These are phyloP conservation scores for Heracleum sosnowskyi DNA, from an alignment of 129 eudicot species.

Conservation along the genomic window DNA sequence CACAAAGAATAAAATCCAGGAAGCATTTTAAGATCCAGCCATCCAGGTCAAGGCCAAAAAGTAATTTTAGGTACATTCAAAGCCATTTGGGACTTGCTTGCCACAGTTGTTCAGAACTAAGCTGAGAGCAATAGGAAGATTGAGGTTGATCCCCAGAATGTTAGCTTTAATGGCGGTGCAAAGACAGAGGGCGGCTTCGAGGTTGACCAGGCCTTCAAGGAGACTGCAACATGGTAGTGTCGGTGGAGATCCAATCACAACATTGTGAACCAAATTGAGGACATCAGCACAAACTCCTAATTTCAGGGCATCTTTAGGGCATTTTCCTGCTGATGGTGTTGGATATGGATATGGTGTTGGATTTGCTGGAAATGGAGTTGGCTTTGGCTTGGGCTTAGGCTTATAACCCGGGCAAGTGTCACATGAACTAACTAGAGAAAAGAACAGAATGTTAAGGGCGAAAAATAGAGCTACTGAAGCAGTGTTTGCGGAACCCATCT, in stretches of 20 bases:
- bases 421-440: neutral
- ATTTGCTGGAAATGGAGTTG: neutral
- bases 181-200: slow-evolving; percentile 65
- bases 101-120: slow-evolving; percentile 54
- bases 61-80: slow-evolving; percentile 31
- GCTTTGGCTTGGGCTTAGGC: slow-evolving; percentile 12
- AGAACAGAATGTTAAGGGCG: neutral
- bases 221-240: slow-evolving; percentile 44
- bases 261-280: slow-evolving; percentile 8
- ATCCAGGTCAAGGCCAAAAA: neutral
- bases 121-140: slow-evolving; percentile 53
- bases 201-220: slow-evolving; percentile 46
- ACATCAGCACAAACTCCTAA: slow-evolving; percentile 10
- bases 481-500: neutral
- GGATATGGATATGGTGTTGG: neutral
- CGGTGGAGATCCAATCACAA: slow-evolving; percentile 5
- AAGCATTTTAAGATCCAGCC: neutral
- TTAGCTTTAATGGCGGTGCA: slow-evolving; percentile 66
- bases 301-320: slow-evolving; percentile 11
- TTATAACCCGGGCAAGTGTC: neutral
- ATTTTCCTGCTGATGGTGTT: neutral
- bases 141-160: slow-evolving; percentile 53
- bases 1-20: neutral
- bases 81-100: slow-evolving; percentile 45
- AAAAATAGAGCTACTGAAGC: neutral